Conservation (phyloP, 805 yeast genomes). For the Kuraishia capsulata region DNA sequence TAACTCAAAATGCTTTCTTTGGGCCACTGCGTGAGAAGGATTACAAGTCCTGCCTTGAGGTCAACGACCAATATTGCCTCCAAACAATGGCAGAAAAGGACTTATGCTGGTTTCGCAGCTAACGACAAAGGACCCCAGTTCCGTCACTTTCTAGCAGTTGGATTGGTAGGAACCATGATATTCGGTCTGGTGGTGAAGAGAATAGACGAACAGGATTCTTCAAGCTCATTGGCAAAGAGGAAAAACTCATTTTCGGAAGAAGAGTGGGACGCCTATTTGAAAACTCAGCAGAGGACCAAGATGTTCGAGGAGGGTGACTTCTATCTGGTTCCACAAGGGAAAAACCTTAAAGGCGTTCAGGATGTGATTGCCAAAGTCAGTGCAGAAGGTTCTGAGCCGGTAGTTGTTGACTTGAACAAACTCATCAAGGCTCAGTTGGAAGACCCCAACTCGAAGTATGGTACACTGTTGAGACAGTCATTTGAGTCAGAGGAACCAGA, state of each 20-base stretch:
- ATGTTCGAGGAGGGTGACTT: slow-evolving; percentile 16
- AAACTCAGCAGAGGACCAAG: slow-evolving; percentile 19
- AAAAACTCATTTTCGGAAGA: slow-evolving; percentile 35
- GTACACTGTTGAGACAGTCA: slow-evolving; percentile 41
- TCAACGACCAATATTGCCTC: no score
- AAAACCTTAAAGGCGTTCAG: not conserved
- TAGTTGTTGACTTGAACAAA: slow-evolving; percentile 40
- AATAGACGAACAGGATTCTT: slow-evolving; percentile 21
- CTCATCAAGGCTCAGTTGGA: slow-evolving; percentile 37
- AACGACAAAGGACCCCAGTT: slow-evolving; percentile 26
- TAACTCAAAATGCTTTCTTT: no score
- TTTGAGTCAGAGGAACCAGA: slow-evolving; percentile 16
- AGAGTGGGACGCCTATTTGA: slow-evolving; percentile 35
- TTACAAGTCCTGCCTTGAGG: no score
- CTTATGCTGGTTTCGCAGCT: slow-evolving; percentile 2
- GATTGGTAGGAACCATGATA: slow-evolving; percentile 34
- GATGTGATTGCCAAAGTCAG: slow-evolving; percentile 4
- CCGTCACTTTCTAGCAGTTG: slow-evolving; percentile 30
- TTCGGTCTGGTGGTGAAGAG: slow-evolving; percentile 21
- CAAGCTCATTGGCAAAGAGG: slow-evolving; percentile 16
- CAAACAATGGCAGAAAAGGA: no score
- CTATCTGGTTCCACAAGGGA: slow-evolving; percentile 19
- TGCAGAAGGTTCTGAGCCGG: slow-evolving; percentile 13
- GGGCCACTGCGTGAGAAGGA: no score
- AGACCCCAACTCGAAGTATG: slow-evolving; percentile 35